These are phyloP conservation scores for Reticulascus tulasneorum DNA, from an alignment of 2,329 filamentous ascomycete genomes.

Conservation along the genomic window DNA sequence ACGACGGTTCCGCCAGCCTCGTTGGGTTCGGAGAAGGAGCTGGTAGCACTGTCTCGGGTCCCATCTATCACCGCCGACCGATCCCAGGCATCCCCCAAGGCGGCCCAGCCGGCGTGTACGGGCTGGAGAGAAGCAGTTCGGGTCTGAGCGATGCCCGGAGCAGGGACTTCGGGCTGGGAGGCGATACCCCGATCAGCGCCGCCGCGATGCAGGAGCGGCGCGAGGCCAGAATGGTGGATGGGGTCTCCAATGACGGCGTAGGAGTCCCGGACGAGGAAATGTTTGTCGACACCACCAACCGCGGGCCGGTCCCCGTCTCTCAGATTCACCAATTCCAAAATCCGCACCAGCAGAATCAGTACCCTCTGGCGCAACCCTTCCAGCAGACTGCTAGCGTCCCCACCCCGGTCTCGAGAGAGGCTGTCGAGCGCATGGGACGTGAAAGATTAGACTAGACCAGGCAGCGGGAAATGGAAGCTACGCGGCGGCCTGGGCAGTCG, in stretches of 20 bases:
- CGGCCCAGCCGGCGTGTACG: conserved; percentile 29
- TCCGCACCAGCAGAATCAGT: conserved; percentile 2
- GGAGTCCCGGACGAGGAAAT: conserved; percentile 43
- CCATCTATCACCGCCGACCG: conserved; percentile 58
- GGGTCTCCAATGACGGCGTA: conserved; percentile 55
- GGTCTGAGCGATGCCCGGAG: conserved; percentile 46
- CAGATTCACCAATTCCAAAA: conserved; percentile 25
- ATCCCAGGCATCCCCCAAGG: conserved; percentile 27
- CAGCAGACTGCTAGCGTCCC: conserved; percentile 21
- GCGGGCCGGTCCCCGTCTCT: conserved; percentile 48
- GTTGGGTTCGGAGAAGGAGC: conserved; percentile 94
- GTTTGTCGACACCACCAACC: conserved; percentile 62
- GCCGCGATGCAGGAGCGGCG: conserved; percentile 47
- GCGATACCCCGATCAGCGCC: conserved; percentile 41
- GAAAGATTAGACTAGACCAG: conserved; percentile 54
- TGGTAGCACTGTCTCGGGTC: conserved; percentile 77
- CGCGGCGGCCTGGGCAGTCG: conserved; percentile 38
- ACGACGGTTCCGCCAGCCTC: conserved; percentile 77
- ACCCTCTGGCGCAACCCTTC: no score
- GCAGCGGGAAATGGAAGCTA: conserved; percentile 30
- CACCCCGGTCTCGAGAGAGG: conserved; percentile 38
- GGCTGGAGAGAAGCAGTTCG: conserved; percentile 47
- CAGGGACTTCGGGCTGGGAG: conserved; percentile 25
- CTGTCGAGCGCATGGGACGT: conserved; percentile 62
- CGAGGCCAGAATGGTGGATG: conserved; percentile 65